Base-by-base conservation (phyloP, 2,329 filamentous ascomycete species). In the Clonostachys chloroleuca region DNA sequence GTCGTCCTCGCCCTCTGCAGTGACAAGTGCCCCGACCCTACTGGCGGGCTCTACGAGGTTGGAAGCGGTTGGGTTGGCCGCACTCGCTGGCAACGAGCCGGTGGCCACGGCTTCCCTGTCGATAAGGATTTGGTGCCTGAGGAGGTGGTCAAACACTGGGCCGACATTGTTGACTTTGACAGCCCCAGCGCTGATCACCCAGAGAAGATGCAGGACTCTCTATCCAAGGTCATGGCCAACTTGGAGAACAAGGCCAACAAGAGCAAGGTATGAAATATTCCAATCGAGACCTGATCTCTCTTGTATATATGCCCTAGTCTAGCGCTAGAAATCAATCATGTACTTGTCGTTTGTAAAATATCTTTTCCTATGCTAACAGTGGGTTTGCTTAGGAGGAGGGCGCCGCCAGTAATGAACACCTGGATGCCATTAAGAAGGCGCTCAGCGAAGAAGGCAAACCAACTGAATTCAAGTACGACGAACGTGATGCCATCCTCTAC, bases 31-130 rank as follows among this genome's bases (percentile, higher is more conserved):
- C 92, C 94, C 30, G 81, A 87, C 61, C 81, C 84, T 14, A 96
- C 91, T 49, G 92, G 92, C 54, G 86, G 86, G 46, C 80, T 99
- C 43, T 99, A 91, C 72, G 94, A 99, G 74, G 89, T 92, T 57
- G 94, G 94, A 59, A 94, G 89, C 63, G 94, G 92, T 54, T 99
- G 94, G 94, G 83, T 86, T 60, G 90, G 87, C 53, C 82, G 84
- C 65, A 99, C 94, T 47, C 86, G 94, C 70, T 99, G 92, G 92
- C 92, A 99, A 77, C 85, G 94, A 58, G 84, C 84, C 51, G 89
- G 88, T 46, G 94, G 94, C 56, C 84, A 92, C 64, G 88, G 86
- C 55, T 99, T 99, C 86, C 91, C 92, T 24, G 74, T 96, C 52
- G 87, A 96, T 62, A 84, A 89, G 47, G 75, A 83, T 52, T 74